Evolutionary conservation across 1,139 yeast genomes (phyloP), one percentile per base, ranked within the genome.

Genomic region (Yamadazyma atmosphaerica): DNA sequence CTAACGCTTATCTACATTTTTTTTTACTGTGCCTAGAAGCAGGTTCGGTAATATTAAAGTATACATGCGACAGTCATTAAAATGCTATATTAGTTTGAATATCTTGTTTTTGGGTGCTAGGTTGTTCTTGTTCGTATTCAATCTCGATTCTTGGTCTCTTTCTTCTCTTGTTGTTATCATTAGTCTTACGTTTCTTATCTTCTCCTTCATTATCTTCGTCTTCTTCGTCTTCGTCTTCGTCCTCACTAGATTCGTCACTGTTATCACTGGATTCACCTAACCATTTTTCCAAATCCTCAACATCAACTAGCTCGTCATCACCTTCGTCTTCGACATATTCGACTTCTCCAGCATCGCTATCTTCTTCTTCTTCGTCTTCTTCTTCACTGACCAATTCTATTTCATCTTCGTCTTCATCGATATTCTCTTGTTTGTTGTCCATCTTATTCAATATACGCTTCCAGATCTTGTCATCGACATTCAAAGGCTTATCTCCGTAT

Each of bases 391-490:
- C 83, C 38, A 76, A 78, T 39, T 82, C 88, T 32, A 78, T 79
- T 39, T 81, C 83, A 39, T 77, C 82, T 34, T 74, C 74, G 29
- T 80, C 81, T 42, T 79, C 84, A 35, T 80, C 86, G 43, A 80
- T 83, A 46, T 77, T 79, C 37, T 79, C 74, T 55, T 74, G 72
- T 35, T 67, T 66, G 36, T 76, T 77, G 46, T 77, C 83, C 52
- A 83, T 82, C 49, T 78, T 81, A 49, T 92, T 88, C 68, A 92
- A 77, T 18, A 92, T 95, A 68, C 82, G 87, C 75, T 85, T 84
- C 98, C 98, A 92, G 45, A 92, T 81, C 66, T 83, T 83, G 57
- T 90, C 97, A 54, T 92, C 98, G 32, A 92, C 98, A 57, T 92
- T 92, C 58, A 92, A 74, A 42, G 98, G 98, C 61, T 90, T 87